These are phyloP conservation scores for Mortierella sp. DNA, from an alignment of 371 early-diverging fungal genomes.

Conservation along the genomic window DNA sequence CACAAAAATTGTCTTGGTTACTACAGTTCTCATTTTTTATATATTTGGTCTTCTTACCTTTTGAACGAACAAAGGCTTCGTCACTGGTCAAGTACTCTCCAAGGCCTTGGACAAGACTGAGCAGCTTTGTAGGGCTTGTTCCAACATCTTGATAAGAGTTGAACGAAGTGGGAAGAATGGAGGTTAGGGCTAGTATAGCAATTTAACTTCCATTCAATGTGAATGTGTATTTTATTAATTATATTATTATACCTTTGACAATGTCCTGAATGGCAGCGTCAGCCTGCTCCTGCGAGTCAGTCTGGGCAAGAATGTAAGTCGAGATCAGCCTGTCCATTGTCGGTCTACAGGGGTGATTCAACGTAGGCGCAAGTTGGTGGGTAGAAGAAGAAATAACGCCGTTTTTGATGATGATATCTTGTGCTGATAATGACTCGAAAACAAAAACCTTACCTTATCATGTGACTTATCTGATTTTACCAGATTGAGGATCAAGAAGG, in stretches of 20 bases:
- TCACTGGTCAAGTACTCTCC: constrained; percentile 85
- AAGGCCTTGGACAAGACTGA: constrained; percentile 84
- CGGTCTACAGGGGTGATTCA: constrained; percentile 14
- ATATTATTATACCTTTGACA: constrained; percentile 36
- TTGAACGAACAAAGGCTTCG: constrained; percentile 86
- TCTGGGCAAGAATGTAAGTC: constrained; percentile 56
- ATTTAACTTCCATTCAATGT: background rate
- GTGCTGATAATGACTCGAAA: background rate
- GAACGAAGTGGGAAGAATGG: background rate
- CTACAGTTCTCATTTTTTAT: background rate
- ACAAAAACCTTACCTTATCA: background rate
- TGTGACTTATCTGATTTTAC: background rate
- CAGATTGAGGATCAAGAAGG: background rate
- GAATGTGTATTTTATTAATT: background rate
- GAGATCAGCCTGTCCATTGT: constrained; percentile 57
- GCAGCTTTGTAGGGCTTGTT: constrained; percentile 49
- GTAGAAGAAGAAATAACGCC: background rate
- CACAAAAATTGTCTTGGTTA: background rate
- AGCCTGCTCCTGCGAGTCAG: constrained; percentile 55
- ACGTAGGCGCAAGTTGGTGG: background rate
- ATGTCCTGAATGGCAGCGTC: constrained; percentile 57
- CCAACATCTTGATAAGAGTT: constrained; percentile 38
- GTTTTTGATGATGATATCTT: too few relatives aligned
- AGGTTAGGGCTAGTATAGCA: background rate
- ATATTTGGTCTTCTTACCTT: constrained; percentile 67